Evolutionary conservation across 2,329 filamentous ascomycete species (phyloP).

Genomic region (Akanthomyces uredinophilus): DNA sequence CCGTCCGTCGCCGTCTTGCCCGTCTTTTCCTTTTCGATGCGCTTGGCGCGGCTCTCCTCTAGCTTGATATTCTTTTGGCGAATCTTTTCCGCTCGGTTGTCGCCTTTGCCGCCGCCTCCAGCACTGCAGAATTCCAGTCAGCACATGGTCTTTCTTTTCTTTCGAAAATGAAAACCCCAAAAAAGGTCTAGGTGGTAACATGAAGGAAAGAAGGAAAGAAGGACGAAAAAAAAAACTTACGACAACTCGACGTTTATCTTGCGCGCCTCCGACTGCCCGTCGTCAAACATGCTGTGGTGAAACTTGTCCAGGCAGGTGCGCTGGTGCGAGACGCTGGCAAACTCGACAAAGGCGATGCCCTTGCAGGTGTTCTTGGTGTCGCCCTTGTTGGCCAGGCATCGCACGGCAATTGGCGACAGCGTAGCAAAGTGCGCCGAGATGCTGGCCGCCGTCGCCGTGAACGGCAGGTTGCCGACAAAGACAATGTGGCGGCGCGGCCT

Average conservation of each 20-base stretch:
- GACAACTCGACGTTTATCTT: conserved; percentile 93
- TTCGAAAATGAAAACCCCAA: no score
- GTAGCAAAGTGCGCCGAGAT: conserved; percentile 73
- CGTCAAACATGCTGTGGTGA: conserved; percentile 74
- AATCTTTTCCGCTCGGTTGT: conserved; percentile 69
- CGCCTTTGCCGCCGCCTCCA: conserved; percentile 77
- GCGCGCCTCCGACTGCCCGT: conserved; percentile 50
- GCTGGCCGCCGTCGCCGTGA: conserved; percentile 64
- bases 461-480: conserved; percentile 74
- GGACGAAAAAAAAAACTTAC: conserved; percentile 47
- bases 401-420: conserved; percentile 41
- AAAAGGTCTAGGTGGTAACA: no score
- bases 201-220: no score
- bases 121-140: conserved; percentile 46
- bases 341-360: conserved; percentile 85
- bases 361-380: conserved; percentile 56
- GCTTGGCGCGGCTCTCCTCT: conserved; percentile 55
- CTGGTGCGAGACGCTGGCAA: conserved; percentile 80
- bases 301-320: conserved; percentile 87
- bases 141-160: neutral
- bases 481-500: conserved; percentile 29
- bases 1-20: conserved; percentile 24
- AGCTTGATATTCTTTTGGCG: conserved; percentile 81
- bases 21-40: conserved; percentile 43
- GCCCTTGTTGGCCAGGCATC: conserved; percentile 65